Evolutionary conservation across 805 yeast species (phyloP).

Genomic region (Ogataea pignaliae): DNA sequence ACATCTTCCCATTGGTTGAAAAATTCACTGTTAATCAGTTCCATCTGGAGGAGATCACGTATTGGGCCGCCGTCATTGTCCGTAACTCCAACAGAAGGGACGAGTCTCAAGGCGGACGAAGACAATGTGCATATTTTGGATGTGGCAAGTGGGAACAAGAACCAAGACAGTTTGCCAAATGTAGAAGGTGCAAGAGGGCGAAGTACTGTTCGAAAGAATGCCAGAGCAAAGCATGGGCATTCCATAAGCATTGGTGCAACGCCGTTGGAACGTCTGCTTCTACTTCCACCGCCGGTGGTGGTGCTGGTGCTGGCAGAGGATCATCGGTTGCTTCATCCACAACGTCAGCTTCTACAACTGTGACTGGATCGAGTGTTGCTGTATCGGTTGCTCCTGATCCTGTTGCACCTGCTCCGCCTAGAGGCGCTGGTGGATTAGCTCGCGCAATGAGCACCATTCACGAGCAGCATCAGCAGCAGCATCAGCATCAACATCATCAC

Average conservation of each 20-base stretch:
- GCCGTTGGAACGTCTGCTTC: slow-evolving; percentile 17
- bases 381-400: too few species aligned
- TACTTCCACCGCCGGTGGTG: not conserved
- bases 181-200: slow-evolving; percentile 89
- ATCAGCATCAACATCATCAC: too few species aligned
- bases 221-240: slow-evolving; percentile 87
- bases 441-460: too few species aligned
- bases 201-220: slow-evolving; percentile 93
- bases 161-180: slow-evolving; percentile 92
- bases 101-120: slow-evolving; percentile 78
- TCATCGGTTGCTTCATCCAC: slow-evolving; percentile 1
- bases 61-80: slow-evolving; percentile 98
- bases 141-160: slow-evolving; percentile 93
- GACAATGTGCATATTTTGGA: slow-evolving; percentile 90
- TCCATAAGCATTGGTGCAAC: slow-evolving; percentile 92
- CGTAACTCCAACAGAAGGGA: slow-evolving; percentile 91
- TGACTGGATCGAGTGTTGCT: too few species aligned
- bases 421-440: too few species aligned
- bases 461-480: too few species aligned
- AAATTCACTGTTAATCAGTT: slow-evolving; percentile 68
- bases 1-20: slow-evolving; percentile 88
- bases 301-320: slow-evolving; percentile 6
- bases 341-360: not conserved
- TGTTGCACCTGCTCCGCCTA: too few species aligned
- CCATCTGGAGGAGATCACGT: slow-evolving; percentile 75